Evolutionary conservation across 495 filamentous ascomycete genomes (phyloP).

Genomic region (Baudoinia panamericana): DNA sequence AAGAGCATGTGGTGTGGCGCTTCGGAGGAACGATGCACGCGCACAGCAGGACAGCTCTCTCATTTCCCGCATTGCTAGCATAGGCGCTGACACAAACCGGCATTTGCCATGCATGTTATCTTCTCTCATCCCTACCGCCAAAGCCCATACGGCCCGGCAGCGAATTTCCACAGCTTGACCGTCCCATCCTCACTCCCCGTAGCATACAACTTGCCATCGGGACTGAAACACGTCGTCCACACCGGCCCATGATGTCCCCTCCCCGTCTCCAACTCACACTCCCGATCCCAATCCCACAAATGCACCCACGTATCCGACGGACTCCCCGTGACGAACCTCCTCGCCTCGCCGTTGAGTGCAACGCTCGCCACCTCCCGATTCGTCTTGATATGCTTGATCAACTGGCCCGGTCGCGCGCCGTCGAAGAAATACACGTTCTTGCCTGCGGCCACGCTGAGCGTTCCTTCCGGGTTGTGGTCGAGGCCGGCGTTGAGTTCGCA

Average conservation of each 20-base stretch:
- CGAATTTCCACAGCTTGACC: conserved; percentile 82
- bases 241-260: conserved; percentile 97
- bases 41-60: no score
- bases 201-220: conserved; percentile 87
- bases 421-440: conserved; percentile 90
- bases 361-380: conserved; percentile 78
- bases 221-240: conserved; percentile 87
- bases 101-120: no score
- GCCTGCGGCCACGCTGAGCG: conserved; percentile 60
- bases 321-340: conserved; percentile 77
- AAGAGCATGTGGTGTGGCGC: no score
- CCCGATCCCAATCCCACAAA: conserved; percentile 74
- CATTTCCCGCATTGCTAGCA: no score
- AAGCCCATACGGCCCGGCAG: conserved; percentile 51
- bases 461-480: conserved; percentile 35
- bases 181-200: conserved; percentile 96
- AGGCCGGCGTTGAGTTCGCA: conserved; percentile 72
- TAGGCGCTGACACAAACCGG: no score
- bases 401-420: conserved; percentile 48
- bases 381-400: conserved; percentile 66
- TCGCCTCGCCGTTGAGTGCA: conserved; percentile 65
- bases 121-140: conserved; percentile 45
- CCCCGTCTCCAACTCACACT: conserved; percentile 70
- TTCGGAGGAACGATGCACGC: no score
- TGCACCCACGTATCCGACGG: conserved; percentile 86